Evolutionary conservation across 257 asterid species (phyloP).

Genomic region (Nicotiana paniculata): DNA sequence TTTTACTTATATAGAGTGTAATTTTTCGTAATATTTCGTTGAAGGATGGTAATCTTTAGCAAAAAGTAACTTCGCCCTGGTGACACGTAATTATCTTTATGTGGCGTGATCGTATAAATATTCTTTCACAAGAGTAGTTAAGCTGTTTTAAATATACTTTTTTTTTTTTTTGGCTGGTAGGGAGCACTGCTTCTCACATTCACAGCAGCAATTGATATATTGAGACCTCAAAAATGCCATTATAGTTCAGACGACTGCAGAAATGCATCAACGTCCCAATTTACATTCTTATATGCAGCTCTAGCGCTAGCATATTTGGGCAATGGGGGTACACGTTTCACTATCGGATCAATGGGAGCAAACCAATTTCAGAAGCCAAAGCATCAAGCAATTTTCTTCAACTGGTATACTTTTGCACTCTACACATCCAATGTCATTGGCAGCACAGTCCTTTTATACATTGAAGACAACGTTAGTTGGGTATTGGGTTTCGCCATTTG

Average conservation of each 20-base stretch:
- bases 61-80: no score
- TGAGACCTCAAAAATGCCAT: slow-evolving; percentile 48
- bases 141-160: not conserved
- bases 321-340: slow-evolving; percentile 54
- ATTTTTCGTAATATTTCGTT: no score
- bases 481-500: slow-evolving; percentile 43
- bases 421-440: slow-evolving; percentile 40
- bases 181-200: slow-evolving; percentile 35
- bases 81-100: not conserved
- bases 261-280: slow-evolving; percentile 42
- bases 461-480: slow-evolving; percentile 57
- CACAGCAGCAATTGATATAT: slow-evolving; percentile 34
- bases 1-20: no score
- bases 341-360: slow-evolving; percentile 67
- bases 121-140: no score
- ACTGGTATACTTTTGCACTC: slow-evolving; percentile 58
- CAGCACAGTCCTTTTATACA: slow-evolving; percentile 48
- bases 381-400: slow-evolving; percentile 46
- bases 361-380: slow-evolving; percentile 41
- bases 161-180: slow-evolving; percentile 19
- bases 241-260: slow-evolving; percentile 29
- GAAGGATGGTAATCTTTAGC: no score
- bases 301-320: slow-evolving; percentile 49
- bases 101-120: not conserved
- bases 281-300: slow-evolving; percentile 37